Evolutionary conservation across 768 basidiomycete genomes (phyloP).

Genomic region (Mycena indigotica): DNA sequence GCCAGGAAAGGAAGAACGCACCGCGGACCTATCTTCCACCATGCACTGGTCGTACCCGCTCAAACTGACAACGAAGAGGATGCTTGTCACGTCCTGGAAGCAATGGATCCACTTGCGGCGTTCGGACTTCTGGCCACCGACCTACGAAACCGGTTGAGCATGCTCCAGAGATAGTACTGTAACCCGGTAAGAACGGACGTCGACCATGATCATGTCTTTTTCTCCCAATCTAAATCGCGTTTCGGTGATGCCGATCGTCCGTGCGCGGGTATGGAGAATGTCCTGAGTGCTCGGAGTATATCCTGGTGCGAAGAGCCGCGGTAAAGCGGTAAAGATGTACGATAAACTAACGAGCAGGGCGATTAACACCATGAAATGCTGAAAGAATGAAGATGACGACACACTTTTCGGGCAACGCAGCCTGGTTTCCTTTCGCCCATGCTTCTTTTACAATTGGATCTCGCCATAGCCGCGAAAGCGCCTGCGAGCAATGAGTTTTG

Average conservation of each 20-base stretch:
- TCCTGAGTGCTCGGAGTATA: conserved; percentile 84
- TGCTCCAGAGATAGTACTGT: neutral
- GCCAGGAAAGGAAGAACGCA: conserved; percentile 29
- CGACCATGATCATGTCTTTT: conserved; percentile 90
- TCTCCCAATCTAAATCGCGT: conserved; percentile 79
- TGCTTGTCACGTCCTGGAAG: conserved; percentile 32
- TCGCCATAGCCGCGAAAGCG: conserved; percentile 72
- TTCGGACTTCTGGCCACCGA: neutral
- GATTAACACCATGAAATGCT: neutral
- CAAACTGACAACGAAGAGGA: neutral
- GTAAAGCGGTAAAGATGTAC: conserved; percentile 79
- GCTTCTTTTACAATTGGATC: conserved; percentile 76
- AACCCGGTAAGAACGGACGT: conserved; percentile 72
- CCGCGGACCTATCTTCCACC: conserved; percentile 88
- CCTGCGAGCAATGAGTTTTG: conserved; percentile 20
- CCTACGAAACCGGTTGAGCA: neutral
- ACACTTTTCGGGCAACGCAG: conserved; percentile 88
- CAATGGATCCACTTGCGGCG: conserved; percentile 62
- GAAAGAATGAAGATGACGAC: conserved; percentile 19
- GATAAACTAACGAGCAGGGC: conserved; percentile 44
- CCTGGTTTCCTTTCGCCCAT: conserved; percentile 85
- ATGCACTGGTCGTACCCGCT: conserved; percentile 80
- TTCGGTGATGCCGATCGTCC: conserved; percentile 90
- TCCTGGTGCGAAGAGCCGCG: conserved; percentile 72
- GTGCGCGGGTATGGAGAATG: conserved; percentile 81